Base-by-base conservation (phyloP, 2,329 filamentous ascomycete species). In the Fusarium humuli region DNA sequence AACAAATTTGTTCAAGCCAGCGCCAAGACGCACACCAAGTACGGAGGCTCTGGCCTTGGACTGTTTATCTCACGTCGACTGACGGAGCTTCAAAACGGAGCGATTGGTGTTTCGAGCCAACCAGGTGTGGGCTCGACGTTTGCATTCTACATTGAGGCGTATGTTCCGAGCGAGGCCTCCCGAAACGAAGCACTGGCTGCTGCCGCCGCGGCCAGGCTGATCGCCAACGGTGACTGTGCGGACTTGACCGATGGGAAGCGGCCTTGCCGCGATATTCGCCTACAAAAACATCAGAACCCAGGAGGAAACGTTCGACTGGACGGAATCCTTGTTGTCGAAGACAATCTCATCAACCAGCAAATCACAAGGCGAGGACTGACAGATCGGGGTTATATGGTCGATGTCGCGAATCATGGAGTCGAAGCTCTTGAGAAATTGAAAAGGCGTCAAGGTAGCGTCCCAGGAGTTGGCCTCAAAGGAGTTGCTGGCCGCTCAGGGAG, bases 51-150 rank as follows among this genome's bases (percentile, higher is more conserved):
- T 0, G 93, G 93, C 0, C 84, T 96, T 2, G 93, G 93, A 0
- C 83, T 95, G 0, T 95, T 94, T 78, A 94, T 95, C 69, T 92
- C 90, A 40, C 86, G 92, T 25, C 88, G 92, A 57, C 84, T 96
- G n/a, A 93, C 92, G 0, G 92, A 95, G 76, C 82, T 95, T 13
- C 92, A 94, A 77, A 92, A 92, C 22, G 93, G 93, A 6, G 90
- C 92, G 65, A 94, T 96, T 48, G 92, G 92, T 3, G 90, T 95
- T 8, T 83, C 87, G 3, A 91, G 89, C n/a, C 83, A 88, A 67
- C 83, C 87, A 4, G 91, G 90, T 3, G 85, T 88, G n/a, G 92
- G 92, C 3, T 92, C 89, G 67, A 92, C 88, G 0, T 94, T 94
- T 78, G 89, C 89, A 1, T 94, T 94, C 77, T 94, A 92, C 77